A percentile compares a stretch with the other conserved stretches of the same genome.
phyloP scores from a whole-genome alignment of 1,284 basidiomycete species.

The Ceratobasidium sp. region DNA sequence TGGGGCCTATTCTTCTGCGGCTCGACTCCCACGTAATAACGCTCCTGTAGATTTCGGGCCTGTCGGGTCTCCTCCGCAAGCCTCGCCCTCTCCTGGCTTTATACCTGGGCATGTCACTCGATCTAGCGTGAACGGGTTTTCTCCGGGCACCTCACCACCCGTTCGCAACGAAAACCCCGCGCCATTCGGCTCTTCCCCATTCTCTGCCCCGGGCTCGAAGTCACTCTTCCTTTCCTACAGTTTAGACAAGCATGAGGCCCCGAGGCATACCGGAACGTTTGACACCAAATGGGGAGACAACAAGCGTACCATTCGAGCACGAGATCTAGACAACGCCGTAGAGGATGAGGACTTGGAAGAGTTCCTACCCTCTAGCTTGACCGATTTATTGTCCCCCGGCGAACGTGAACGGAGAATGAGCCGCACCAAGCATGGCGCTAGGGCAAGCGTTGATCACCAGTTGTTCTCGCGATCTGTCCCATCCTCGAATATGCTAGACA shows the following conservation, averaged over 20 bases:
- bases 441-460: slow-evolving; percentile 37
- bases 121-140: slow-evolving; percentile 60
- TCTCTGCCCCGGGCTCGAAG: slow-evolving; percentile 76
- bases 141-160: slow-evolving; percentile 66
- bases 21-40: slow-evolving; percentile 59
- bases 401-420: slow-evolving; percentile 84
- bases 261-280: slow-evolving; percentile 45
- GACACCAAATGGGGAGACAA: slow-evolving; percentile 45
- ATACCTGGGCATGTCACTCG: slow-evolving; percentile 39
- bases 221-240: slow-evolving; percentile 67
- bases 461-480: slow-evolving; percentile 82
- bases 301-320: slow-evolving; percentile 52
- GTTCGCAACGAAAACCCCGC: slow-evolving; percentile 42
- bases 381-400: slow-evolving; percentile 88
- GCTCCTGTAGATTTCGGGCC: slow-evolving; percentile 69
- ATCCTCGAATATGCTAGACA: slow-evolving; percentile 76
- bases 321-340: slow-evolving; percentile 60
- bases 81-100: slow-evolving; percentile 56
- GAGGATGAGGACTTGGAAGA: slow-evolving; percentile 87
- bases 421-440: slow-evolving; percentile 65
- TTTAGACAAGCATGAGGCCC: slow-evolving; percentile 52
- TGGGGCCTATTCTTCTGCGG: slow-evolving; percentile 10
- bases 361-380: slow-evolving; percentile 86
- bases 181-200: slow-evolving; percentile 64
- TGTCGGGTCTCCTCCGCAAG: slow-evolving; percentile 77